Evolutionary conservation across 306 rosid species (phyloP), one percentile per base, ranked within the genome.

Genomic region (Vigna hirtella): DNA sequence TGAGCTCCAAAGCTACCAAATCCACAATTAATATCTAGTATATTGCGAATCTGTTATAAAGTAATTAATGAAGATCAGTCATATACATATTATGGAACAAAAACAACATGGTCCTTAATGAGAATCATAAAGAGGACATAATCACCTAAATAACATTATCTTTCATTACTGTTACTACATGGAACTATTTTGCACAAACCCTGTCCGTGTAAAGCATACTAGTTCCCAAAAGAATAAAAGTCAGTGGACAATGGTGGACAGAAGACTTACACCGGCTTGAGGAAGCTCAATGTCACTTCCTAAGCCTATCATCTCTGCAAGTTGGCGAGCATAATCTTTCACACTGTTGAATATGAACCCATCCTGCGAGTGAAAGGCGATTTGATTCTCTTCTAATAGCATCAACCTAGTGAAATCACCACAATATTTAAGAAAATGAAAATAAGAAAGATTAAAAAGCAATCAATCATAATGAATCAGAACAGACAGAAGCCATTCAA

Each of bases 1-100:
- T 89, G 98, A 84, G 99, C 99, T 77, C 99, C 99, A 84, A 96
- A 93, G 85, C 99, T 90, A 72, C 99, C 99, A 81, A 96, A 96
- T 79, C 99, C 99, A 80, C 99, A 96, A 80, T 94, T 91, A 66
- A 96, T 85, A 82, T 96, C 99, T 66, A 96, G 89, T 69, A 91
- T 87, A 28, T 85, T 84, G 50, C 81, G 98, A 74, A 96, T 89
- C 99, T 96, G 89, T 82, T 59, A 59, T 34, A 58, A 75, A 18
- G 52, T 43, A 77, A 84, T 82, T 77, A 81, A 85, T 43, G 81
- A 24, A 77, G 10, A 64, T 71, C 77, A 76, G 67, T 77, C 64
- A 75, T 34, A 48, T 20, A 48, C 28, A 63, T 66, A 40, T 47
- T 45, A 58, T 58, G 24, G 24, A 55, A 48, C 34, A 30, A 63